phyloP scores from a whole-genome alignment of 257 asterid genomes.

The Knoxia roxburghii region DNA sequence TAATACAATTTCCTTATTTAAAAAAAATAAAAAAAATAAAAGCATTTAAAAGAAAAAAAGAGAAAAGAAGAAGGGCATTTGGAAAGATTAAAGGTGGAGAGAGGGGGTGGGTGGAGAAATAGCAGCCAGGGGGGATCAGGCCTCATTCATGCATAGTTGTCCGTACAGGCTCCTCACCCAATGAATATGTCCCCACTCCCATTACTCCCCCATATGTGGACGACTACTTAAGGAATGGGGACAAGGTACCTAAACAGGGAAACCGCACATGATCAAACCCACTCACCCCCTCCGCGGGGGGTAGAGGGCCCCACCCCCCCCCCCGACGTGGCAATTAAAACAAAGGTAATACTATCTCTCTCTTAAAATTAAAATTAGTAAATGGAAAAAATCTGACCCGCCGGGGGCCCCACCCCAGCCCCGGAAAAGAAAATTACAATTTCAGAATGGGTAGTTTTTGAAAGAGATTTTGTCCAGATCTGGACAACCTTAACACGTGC shows the following conservation, averaged over 20 bases:
- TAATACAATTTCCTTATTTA: too few species aligned
- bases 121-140: conserved; percentile 8
- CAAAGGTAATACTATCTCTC: too few species aligned
- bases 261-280: conserved; percentile 38
- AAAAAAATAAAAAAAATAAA: too few species aligned
- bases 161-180: conserved; percentile 30
- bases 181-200: too few species aligned
- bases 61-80: neutral
- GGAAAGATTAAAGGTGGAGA: neutral
- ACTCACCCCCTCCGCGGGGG: neutral
- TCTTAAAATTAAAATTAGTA: neutral
- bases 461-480: conserved; percentile 14
- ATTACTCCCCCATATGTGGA: too few species aligned
- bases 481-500: conserved; percentile 46
- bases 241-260: conserved; percentile 46
- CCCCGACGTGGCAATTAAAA: conserved; percentile 22
- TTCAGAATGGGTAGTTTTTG: conserved; percentile 1
- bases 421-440: neutral
- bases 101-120: neutral
- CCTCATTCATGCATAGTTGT: conserved; percentile 23
- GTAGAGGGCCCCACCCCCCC: neutral
- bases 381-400: conserved; percentile 4
- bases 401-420: neutral
- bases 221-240: conserved; percentile 34
- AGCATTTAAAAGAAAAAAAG: too few species aligned